phyloP scores from a whole-genome alignment of 176 grass and related monocot species.

The Oryza brachyantha region DNA sequence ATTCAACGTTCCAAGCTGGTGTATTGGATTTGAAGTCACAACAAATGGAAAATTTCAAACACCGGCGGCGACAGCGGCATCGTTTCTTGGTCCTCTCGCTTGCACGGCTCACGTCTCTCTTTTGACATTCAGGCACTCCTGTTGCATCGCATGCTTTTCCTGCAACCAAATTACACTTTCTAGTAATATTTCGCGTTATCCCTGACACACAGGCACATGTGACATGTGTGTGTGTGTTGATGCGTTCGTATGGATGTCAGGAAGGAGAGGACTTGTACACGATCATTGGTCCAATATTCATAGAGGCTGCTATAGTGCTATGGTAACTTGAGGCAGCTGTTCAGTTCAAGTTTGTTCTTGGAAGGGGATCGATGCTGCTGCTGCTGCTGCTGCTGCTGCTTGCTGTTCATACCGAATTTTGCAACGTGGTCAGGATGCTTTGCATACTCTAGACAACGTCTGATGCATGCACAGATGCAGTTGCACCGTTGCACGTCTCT shows the following conservation, averaged over 20 bases:
- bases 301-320: neutral
- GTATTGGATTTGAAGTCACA: constrained; percentile 29
- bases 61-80: neutral
- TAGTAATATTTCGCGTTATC: neutral
- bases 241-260: neutral
- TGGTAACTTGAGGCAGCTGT: neutral
- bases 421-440: neutral
- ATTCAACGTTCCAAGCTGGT: constrained; percentile 36
- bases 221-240: no score
- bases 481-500: neutral
- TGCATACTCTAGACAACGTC: neutral
- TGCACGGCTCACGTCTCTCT: constrained; percentile 19
- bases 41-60: neutral
- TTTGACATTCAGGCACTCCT: constrained; percentile 26
- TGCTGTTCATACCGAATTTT: neutral
- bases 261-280: neutral
- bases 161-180: neutral
- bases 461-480: no score
- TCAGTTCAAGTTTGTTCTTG: neutral
- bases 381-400: no score
- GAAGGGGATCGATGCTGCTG: neutral
- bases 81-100: constrained; percentile 14
- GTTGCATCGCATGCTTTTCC: constrained; percentile 22
- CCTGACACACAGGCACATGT: constrained; percentile 17
- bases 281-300: neutral